Conservation (phyloP, 2,329 filamentous ascomycete genomes). For the Colletotrichum lupini region DNA sequence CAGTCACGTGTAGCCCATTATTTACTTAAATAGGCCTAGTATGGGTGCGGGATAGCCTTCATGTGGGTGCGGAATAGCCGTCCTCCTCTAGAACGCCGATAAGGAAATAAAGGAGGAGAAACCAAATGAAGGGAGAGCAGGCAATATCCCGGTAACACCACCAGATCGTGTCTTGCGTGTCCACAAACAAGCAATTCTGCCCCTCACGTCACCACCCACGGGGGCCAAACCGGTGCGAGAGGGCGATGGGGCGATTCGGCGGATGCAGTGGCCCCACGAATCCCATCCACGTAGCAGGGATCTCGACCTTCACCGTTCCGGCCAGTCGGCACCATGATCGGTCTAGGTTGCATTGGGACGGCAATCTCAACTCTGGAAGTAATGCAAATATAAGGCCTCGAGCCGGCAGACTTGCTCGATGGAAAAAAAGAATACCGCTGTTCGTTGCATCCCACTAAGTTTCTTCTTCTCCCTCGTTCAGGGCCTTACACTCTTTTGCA, state of each 20-base stretch:
- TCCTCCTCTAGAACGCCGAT: slow-evolving; percentile 3
- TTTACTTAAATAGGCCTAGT: too few species aligned
- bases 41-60: too few species aligned
- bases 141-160: slow-evolving; percentile 17
- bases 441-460: background rate
- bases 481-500: slow-evolving; percentile 13
- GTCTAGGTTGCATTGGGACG: background rate
- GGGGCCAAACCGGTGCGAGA: too few species aligned
- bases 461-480: slow-evolving; percentile 3
- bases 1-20: too few species aligned
- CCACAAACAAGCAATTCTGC: background rate
- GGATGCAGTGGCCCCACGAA: slow-evolving; percentile 16
- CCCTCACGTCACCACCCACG: slow-evolving; percentile 7
- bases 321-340: slow-evolving; percentile 11
- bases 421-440: background rate
- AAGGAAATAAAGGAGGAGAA: slow-evolving; percentile 19
- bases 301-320: slow-evolving; percentile 12
- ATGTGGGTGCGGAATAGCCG: too few species aligned
- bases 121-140: slow-evolving; percentile 21
- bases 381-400: background rate
- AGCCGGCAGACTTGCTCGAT: background rate
- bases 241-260: slow-evolving; percentile 14
- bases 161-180: background rate
- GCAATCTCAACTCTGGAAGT: background rate
- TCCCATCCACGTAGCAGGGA: slow-evolving; percentile 11